Conservation (phyloP, 768 basidiomycete species). For the Coprinellus aureogranulatus region DNA sequence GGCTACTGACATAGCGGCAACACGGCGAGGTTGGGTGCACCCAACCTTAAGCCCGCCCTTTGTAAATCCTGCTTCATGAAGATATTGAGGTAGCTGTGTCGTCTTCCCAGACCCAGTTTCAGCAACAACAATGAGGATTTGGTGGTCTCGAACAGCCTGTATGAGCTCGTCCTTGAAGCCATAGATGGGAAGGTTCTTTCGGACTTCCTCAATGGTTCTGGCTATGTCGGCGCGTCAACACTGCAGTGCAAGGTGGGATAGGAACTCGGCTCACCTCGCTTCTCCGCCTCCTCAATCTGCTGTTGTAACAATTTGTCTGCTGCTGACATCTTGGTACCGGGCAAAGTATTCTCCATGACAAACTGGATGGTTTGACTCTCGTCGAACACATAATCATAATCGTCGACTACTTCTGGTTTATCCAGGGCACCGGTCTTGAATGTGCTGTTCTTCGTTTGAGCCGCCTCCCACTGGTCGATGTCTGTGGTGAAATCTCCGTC, state of each 20-base stretch:
- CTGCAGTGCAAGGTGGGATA: neutral
- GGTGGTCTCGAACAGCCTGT: conserved; percentile 84
- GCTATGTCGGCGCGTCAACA: conserved; percentile 43
- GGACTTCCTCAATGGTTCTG: conserved; percentile 86
- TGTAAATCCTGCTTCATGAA: conserved; percentile 96
- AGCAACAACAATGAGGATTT: conserved; percentile 95
- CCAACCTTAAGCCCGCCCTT: conserved; percentile 84
- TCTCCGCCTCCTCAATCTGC: conserved; percentile 90
- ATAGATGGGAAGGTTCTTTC: conserved; percentile 92
- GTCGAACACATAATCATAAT: conserved; percentile 98
- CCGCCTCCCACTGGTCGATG: conserved; percentile 95
- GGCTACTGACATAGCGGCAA: conserved; percentile 98
- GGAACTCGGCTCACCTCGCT: conserved; percentile 59
- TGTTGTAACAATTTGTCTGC: conserved; percentile 82
- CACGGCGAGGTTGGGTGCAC: conserved; percentile 97
- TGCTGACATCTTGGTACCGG: conserved; percentile 70
- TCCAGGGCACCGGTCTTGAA: conserved; percentile 93
- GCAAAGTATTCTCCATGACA: conserved; percentile 77
- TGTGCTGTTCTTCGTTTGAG: conserved; percentile 84
- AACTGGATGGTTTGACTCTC: conserved; percentile 96
- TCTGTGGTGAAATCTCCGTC: conserved; percentile 96
- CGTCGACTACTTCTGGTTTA: conserved; percentile 74
- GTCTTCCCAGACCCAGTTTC: conserved; percentile 99
- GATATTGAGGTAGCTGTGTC: conserved; percentile 95
- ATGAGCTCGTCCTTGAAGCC: conserved; percentile 85